Evolutionary conservation across 345 rosid species (phyloP).

Genomic region (Syzygium aromaticum): DNA sequence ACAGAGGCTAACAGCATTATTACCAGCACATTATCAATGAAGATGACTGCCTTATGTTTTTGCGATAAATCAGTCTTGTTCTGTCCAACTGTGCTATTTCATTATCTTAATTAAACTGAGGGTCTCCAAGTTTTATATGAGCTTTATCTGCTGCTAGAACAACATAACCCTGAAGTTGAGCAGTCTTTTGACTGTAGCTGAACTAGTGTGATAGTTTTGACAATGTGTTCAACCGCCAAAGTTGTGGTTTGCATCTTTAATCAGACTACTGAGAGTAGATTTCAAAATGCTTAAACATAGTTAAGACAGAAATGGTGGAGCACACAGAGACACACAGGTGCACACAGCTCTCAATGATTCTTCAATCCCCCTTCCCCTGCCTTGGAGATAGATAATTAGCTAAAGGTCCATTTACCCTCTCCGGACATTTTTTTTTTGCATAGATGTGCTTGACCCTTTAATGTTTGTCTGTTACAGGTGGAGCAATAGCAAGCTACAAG

Average conservation of each 20-base stretch:
- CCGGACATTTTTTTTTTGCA: neutral
- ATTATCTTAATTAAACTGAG: neutral
- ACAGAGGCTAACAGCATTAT: neutral
- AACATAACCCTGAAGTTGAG: neutral
- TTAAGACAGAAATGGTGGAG: neutral
- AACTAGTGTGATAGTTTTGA: neutral
- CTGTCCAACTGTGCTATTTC: neutral
- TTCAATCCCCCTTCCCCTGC: neutral
- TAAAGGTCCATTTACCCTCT: neutral
- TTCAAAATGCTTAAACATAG: neutral
- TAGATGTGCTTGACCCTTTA: neutral
- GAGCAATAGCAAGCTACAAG: slow-evolving; percentile 92
- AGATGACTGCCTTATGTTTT: neutral
- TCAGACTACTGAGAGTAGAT: neutral
- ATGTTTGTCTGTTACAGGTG: slow-evolving; percentile 41
- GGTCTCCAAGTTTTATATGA: neutral
- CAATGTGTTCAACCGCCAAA: neutral
- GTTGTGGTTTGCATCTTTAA: neutral
- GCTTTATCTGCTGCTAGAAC: neutral
- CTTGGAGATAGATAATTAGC: neutral
- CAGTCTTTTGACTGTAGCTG: neutral
- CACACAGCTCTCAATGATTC: neutral
- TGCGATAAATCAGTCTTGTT: neutral
- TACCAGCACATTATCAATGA: neutral
- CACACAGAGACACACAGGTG: neutral